phyloP scores from a whole-genome alignment of 1,139 yeast species.

The Suhomyces taliae region DNA sequence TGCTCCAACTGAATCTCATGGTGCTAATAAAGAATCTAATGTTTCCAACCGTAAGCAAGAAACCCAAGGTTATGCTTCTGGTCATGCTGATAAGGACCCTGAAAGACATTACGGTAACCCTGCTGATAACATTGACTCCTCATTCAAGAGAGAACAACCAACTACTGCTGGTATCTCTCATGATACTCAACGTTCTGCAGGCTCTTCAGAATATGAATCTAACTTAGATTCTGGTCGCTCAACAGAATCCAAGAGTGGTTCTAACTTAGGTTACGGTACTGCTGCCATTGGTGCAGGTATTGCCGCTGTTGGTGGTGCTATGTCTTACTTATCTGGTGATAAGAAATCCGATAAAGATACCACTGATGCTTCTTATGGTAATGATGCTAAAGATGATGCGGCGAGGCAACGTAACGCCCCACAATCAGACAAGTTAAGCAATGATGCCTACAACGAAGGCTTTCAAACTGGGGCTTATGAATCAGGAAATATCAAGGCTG shows the following conservation, averaged over 20 bases:
- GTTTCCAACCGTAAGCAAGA: conserved; percentile 2
- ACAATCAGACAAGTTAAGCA: not conserved
- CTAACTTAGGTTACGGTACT: conserved; percentile 3
- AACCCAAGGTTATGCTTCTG: conserved; percentile 4
- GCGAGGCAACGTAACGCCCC: conserved; percentile 8
- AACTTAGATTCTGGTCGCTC: not conserved
- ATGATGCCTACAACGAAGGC: conserved; percentile 2
- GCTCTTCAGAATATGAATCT: too few relatives aligned
- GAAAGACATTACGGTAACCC: not conserved
- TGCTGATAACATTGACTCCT: conserved; percentile 2
- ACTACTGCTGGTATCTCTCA: not conserved
- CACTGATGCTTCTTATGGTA: conserved; percentile 15
- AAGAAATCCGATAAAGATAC: not conserved
- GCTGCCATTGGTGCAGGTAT: conserved; percentile 7
- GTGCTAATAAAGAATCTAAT: conserved; percentile 1
- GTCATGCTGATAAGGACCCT: conserved; percentile 1
- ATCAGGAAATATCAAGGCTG: conserved; percentile 2
- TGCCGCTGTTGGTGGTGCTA: conserved; percentile 10
- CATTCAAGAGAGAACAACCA: not conserved
- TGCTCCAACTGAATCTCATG: not conserved
- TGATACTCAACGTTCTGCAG: not conserved
- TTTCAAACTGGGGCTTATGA: conserved; percentile 8
- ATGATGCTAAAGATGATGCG: conserved; percentile 14
- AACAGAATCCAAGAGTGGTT: conserved; percentile 1
- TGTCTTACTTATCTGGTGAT: conserved; percentile 7